Evolutionary conservation across 2,329 filamentous ascomycete species (phyloP), one percentile per base, ranked within the genome.

Genomic region (Penicillium sp.): DNA sequence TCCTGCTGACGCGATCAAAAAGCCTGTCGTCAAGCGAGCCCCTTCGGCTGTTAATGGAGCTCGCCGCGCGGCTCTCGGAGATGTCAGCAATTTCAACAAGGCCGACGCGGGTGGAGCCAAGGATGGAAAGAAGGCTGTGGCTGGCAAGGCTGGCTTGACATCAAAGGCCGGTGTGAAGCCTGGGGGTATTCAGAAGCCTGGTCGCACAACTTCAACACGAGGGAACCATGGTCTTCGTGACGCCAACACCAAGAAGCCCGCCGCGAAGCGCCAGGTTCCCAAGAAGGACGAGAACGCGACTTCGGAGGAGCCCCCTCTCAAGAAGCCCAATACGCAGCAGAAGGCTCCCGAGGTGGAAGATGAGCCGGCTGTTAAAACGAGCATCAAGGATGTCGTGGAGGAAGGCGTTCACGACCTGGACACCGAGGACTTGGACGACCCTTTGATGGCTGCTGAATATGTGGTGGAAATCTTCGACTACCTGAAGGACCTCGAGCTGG

Each of bases 401-500:
- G 66, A 74, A 31, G 64, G 54, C 9, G 70, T 80, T 21, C 65
- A 69, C 1, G 81, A 94, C 64, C 80, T 96, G 28, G 94, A 97
- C 68, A 80, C 79, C 45, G 94, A 97, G 72, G 94, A 99, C 65
- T 71, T 88, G 46, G 90, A 95, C 62, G 94, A 99, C 68, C 95
- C 95, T 24, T 81, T 96, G 65, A 97, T 99, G 94, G 94, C 95
- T 59, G 90, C 94, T 47, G 94, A 97, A 73, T 99, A 99, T 67
- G 92, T 95, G 45, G 87, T 87, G 54, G 94, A 99, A 70, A 97
- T 99, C 69, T 97, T 97, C 69, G 91, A 96, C 62, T 97, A 99
- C 74, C 83, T 97, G 60, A 87, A 85, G 66, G 86, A 95, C 64
- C 83, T 97, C 23, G 94, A 99, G 76, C 79, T 86, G 59, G 76